A percentile compares a stretch with the other conserved stretches of the same genome.
phyloP scores from a whole-genome alignment of 1,284 basidiomycete genomes.

The Trichosporon coremiiforme region DNA sequence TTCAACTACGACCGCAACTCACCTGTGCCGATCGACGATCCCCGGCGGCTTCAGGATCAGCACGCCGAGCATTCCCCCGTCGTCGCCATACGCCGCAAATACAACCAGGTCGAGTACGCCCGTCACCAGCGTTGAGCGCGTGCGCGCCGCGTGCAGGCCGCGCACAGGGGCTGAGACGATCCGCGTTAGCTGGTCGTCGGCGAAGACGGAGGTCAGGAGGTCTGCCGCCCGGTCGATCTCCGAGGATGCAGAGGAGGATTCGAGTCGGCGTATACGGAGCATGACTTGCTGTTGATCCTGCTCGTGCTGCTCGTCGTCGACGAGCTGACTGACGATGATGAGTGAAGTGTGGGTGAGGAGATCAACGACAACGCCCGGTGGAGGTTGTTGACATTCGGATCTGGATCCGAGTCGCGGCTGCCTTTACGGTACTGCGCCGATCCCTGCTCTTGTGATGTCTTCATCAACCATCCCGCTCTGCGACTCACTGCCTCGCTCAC shows the following conservation, averaged over 20 bases:
- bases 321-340: background rate
- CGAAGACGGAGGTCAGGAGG: background rate
- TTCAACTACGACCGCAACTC: too few species aligned
- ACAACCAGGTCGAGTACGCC: background rate
- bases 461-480: too few species aligned
- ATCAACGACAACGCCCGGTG: too few species aligned
- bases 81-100: background rate
- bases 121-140: background rate
- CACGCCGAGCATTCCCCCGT: background rate
- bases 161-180: background rate
- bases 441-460: too few species aligned
- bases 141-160: background rate
- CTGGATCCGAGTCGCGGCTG: too few species aligned
- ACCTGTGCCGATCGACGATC: background rate
- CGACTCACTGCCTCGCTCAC: too few species aligned
- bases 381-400: too few species aligned
- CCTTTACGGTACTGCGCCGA: too few species aligned
- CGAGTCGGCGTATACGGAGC: background rate
- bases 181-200: background rate
- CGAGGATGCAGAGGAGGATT: background rate
- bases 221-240: background rate
- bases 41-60: constrained; percentile 2
- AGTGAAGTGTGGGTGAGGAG: too few species aligned
- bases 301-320: background rate
- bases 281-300: background rate